Evolutionary conservation across 306 rosid species (phyloP).

Genomic region (Macrotyloma uniflorum): DNA sequence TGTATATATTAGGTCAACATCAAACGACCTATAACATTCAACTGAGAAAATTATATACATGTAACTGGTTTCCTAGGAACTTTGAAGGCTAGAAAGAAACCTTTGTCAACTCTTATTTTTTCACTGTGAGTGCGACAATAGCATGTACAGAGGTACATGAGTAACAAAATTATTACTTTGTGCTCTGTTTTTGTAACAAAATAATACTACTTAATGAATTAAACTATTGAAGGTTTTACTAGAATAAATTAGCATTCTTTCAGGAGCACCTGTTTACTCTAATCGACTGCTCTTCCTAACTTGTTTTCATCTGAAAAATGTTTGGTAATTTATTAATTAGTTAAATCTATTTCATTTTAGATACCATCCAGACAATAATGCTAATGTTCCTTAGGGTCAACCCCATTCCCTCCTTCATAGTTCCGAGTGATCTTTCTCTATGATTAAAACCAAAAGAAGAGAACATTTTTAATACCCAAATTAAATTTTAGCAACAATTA

Average conservation of each 20-base stretch:
- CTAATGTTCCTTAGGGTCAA: conserved; percentile 78
- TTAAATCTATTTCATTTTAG: conserved; percentile 52
- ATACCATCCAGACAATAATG: conserved; percentile 96
- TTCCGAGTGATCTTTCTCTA: neutral
- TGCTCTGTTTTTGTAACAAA: too few species aligned
- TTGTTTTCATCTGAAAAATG: conserved; percentile 1
- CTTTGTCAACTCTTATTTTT: neutral
- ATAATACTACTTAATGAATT: neutral
- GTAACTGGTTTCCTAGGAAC: neutral
- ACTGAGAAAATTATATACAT: neutral
- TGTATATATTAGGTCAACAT: conserved; percentile 13
- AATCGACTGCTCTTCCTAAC: conserved; percentile 35
- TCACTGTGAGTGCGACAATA: neutral
- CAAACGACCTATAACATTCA: conserved; percentile 2
- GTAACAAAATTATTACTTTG: neutral
- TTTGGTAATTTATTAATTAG: conserved; percentile 25
- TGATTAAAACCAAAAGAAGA: neutral
- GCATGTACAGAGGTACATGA: neutral
- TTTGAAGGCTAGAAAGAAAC: neutral
- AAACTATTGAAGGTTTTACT: neutral
- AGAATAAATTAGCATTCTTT: neutral
- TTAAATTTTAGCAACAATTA: neutral
- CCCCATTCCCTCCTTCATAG: neutral
- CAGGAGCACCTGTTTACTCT: conserved; percentile 20
- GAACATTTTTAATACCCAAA: neutral